Evolutionary conservation across 257 asterid genomes (phyloP), one percentile per base, ranked within the genome.

Genomic region (Sherardia arvensis): DNA sequence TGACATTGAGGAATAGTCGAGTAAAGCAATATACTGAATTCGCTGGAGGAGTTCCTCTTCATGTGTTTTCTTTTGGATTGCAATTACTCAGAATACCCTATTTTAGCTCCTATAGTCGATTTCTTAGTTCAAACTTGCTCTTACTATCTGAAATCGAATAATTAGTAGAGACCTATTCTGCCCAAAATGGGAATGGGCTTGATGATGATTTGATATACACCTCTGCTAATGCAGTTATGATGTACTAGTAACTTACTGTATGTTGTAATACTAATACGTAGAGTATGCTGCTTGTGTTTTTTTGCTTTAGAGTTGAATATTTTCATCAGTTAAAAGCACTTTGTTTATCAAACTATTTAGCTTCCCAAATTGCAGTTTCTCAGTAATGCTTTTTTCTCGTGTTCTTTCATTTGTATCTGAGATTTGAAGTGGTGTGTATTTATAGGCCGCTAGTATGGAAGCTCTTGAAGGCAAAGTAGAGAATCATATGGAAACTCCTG

Each of bases 371-470:
- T 48, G 1, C 2, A 26, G 5, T 29, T 15, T 23, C 29, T 25
- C 4, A 7, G 17, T 27, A 3, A 12, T 8, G 51, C 10, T 3
- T 22, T 33, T 21, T 61, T 61, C 20, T 21, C 25, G 23, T 48
- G 4, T 9, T 49, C 14, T 51, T 30, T 64, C 26, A 8, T 58
- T 27, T 56, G 38, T 25, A 18, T n/a, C 11, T 60, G 14, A 40
- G 21, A 26, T 29, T 4, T 49, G 4, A 33, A 18, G 34, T 10
- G 3, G 28, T 51, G 30, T 7, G 18, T 57, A 48, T 23, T 20
- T 25, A 32, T 56, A 49, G 45, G 22, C 45, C 14, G 34, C 34
- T 7, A 9, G 34, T 20, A 68, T 72, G 72, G 78, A 69, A 73
- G 66, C 57, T 48, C 28, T 68, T 38, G 47, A 11, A 11, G 14